A percentile compares a stretch with the other conserved stretches of the same genome.
Evolutionary conservation across 257 asterid species (phyloP).

Genomic region (Fraxinus cuspidata): DNA sequence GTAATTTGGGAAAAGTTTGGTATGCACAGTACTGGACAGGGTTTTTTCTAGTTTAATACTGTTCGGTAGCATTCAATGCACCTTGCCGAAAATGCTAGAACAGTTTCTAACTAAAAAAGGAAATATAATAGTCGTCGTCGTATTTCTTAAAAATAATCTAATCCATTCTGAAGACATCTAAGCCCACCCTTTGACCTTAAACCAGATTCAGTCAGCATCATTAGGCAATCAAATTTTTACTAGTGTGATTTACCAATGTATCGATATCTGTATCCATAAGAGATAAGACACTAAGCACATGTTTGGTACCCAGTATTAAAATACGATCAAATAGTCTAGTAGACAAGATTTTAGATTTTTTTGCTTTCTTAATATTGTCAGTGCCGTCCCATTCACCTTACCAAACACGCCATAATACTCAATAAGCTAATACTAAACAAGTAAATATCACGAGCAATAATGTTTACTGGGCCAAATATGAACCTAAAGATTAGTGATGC

Average conservation of each 20-base stretch:
- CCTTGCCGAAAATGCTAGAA: neutral
- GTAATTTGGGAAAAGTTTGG: neutral
- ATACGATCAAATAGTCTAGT: neutral
- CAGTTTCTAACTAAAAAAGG: neutral
- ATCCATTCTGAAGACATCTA: neutral
- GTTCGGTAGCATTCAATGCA: neutral
- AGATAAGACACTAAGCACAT: neutral
- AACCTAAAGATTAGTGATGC: neutral
- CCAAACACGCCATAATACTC: neutral
- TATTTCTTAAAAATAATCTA: neutral
- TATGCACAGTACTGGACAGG: neutral
- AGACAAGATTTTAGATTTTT: neutral
- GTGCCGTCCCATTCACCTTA: neutral
- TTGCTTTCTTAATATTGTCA: neutral
- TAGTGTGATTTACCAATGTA: neutral
- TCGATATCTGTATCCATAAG: neutral
- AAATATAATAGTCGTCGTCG: neutral
- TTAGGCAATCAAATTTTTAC: neutral
- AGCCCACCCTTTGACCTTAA: neutral
- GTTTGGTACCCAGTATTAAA: neutral
- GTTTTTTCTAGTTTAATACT: neutral
- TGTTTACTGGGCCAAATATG: neutral
- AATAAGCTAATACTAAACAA: neutral
- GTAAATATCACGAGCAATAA: neutral
- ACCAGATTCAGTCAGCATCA: neutral